These are phyloP conservation scores for Punica granatum DNA, from an alignment of 345 rosid genomes.

Conservation along the genomic window DNA sequence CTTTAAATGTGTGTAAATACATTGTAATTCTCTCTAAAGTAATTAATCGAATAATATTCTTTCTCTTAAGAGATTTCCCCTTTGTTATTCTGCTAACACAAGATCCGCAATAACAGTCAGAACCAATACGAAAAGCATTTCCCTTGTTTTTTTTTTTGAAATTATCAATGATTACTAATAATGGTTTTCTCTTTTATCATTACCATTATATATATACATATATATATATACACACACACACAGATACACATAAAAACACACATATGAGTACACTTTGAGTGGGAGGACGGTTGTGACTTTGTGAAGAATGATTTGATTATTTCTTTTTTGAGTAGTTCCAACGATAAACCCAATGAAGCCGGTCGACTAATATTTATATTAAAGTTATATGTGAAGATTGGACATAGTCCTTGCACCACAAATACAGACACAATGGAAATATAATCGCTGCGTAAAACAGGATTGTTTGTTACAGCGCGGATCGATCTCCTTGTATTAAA, in stretches of 20 bases:
- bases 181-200: neutral
- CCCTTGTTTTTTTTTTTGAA: no score
- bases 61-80: no score
- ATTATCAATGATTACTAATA: neutral
- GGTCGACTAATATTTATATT: no score
- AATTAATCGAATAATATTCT: no score
- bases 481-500: neutral
- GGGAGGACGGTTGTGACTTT: constrained; percentile 1
- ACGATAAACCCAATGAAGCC: neutral
- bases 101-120: no score
- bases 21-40: no score
- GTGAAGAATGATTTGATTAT: neutral
- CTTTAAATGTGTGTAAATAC: no score
- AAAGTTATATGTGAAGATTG: no score
- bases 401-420: no score
- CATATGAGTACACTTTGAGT: neutral
- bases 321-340: neutral
- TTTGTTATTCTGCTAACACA: no score
- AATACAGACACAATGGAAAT: neutral
- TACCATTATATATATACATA: neutral
- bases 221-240: neutral
- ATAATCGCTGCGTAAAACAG: neutral
- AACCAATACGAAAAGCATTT: no score
- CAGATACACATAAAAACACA: no score
- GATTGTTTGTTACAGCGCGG: neutral